Evolutionary conservation across 305 asterid genomes (phyloP), one percentile per base, ranked within the genome.

Genomic region (Ruellia speciosa): DNA sequence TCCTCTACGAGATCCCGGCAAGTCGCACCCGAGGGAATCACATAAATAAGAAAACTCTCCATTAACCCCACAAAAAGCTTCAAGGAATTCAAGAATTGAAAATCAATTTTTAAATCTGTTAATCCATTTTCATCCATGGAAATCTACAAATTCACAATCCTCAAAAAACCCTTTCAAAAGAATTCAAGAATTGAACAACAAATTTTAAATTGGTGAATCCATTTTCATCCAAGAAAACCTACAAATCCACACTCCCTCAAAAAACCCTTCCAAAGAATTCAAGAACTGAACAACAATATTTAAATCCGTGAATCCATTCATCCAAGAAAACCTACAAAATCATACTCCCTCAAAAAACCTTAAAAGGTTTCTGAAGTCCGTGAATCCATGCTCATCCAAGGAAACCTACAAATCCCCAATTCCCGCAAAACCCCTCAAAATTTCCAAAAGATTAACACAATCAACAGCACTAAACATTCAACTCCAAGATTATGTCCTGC

Each of bases 151-250:
- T 15, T 43, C 54, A 7, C 54, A 13, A 12, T 53, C 33, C 28
- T 11, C 67, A 7, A 28, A 18, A 64, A 9, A 64, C n/a, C 11
- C 40, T 54, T 16, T 46, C 28, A 48, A 35, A 10, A 65, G 45
- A 57, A 56, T 20, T 41, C 37, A 46, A 37, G 13, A 60, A 48
- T 24, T n/a, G 55, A 55, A 46, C 0, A 0, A 31, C 51, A 18
- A 48, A 56, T 18, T 56, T 40, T 24, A 24, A 24, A 35, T 28
- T 16, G 19, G 13, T 9, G 43, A 28, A 58, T 18, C 15, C 20
- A 60, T 11, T 18, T 6, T 9, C 33, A 14, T 10, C 33, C 34
- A 14, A 40, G 14, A 13, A 40, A 64, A 45, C 7, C 53, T 33
- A 53, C 41, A 37, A 18, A 12, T 4, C 16, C 3, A 3, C 6